Base-by-base conservation (phyloP, 2,329 filamentous ascomycete genomes). In the Trichoderma aggressivum region DNA sequence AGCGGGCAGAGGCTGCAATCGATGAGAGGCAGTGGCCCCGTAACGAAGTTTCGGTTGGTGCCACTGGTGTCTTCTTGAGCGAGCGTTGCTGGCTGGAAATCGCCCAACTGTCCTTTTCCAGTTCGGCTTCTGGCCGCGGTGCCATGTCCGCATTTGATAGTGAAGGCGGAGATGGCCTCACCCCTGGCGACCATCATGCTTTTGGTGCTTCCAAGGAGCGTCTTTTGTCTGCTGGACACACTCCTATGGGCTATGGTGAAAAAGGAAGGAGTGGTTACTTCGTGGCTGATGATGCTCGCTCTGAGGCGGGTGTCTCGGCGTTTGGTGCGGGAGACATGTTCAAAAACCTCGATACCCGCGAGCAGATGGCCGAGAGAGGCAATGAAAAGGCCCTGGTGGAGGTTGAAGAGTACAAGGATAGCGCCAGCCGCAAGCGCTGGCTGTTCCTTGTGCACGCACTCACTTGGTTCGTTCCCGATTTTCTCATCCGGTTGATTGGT, bases 251-350 rank as follows among this genome's bases (percentile, higher is more conserved):
- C 86, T 92, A 87, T 71, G 89, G 92, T 72, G 94, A 98, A 80
- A 94, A 94, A 79, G 87, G 87, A 71, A 88, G 90, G 72, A 90
- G 87, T 2, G 92, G 90, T 26, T 98, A 97, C 79, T 98, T 98
- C 76, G 92, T 91, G 67, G 85, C 82, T 72, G 94, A 97, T 71
- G 96, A 99, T 79, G 86, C 90, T 8, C 93, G 94, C 56, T 98
- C 96, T 34, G 96, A 99, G 65, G 94, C 95, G 8, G 95, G 94
- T 5, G 92, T 88, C 2, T 98, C 95, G n/a, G 94, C 93, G 7
- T 92, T 97, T 79, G 92, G 94, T 61, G 92, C 89, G 67, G 94
- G 96, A 8, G 96, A 99, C 79, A 97, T 99, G 95, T 99, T 99
- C 86, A 93, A 94, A 78, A 97, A 98, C 77, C 86, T 98, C 8